phyloP scores from a whole-genome alignment of 257 asterid species.

The Penstemon davidsonii region DNA sequence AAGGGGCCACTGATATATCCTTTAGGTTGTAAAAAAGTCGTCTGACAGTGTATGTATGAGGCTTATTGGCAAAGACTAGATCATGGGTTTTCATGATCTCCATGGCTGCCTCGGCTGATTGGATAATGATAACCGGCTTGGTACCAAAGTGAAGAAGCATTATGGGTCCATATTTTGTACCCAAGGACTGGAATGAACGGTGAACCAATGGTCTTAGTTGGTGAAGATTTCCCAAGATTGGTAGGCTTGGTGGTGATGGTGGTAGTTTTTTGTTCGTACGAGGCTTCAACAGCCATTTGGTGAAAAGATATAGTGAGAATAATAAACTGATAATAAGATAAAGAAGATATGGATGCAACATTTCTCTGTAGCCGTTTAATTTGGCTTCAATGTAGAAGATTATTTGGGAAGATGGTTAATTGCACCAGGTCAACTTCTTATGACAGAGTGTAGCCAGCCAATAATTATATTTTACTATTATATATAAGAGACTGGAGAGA shows the following conservation, averaged over 20 bases:
- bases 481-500: too few species aligned
- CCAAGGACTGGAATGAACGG: constrained; percentile 27
- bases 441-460: neutral
- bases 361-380: neutral
- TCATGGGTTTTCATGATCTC: constrained; percentile 50
- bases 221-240: constrained; percentile 43
- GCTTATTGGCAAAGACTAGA: constrained; percentile 29
- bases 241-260: constrained; percentile 48
- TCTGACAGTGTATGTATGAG: constrained; percentile 11
- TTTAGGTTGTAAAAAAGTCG: constrained; percentile 29
- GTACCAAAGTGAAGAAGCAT: constrained; percentile 48
- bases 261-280: constrained; percentile 17
- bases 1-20: constrained; percentile 37
- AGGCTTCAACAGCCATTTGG: constrained; percentile 23
- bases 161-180: constrained; percentile 35
- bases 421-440: neutral
- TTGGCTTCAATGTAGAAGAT: neutral
- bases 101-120: constrained; percentile 36
- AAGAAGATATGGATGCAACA: neutral
- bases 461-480: neutral
- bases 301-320: constrained; percentile 9
- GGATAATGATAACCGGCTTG: constrained; percentile 27
- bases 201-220: constrained; percentile 39
- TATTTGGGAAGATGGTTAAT: neutral
- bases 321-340: neutral